These are phyloP conservation scores for Aspergillus spinulosporus DNA, from an alignment of 2,329 filamentous ascomycete species.

Conservation along the genomic window DNA sequence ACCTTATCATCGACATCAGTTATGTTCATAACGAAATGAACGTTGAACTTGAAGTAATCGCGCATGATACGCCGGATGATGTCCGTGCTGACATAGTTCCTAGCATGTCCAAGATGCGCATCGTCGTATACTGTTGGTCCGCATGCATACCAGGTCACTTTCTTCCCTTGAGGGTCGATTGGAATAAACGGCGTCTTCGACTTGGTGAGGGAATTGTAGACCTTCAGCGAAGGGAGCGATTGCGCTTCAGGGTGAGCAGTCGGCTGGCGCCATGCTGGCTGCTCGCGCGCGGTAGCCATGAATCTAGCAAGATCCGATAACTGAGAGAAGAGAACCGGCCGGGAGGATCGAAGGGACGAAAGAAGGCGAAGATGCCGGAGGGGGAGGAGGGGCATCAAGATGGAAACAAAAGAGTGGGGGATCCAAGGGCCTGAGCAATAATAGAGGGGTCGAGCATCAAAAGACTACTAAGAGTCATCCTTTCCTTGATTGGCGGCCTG, in stretches of 20 bases:
- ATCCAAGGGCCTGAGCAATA: constrained; percentile 12
- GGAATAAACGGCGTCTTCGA: constrained; percentile 73
- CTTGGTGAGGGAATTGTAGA: constrained; percentile 79
- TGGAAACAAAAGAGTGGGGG: constrained; percentile 20
- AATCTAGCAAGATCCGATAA: constrained; percentile 23
- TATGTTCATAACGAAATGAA: constrained; percentile 91
- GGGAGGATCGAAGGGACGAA: constrained; percentile 14
- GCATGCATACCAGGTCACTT: constrained; percentile 85
- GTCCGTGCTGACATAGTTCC: constrained; percentile 89
- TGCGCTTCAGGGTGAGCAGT: constrained; percentile 31
- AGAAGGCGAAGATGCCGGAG: constrained; percentile 16
- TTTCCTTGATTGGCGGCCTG: constrained; percentile 11
- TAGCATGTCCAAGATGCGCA: constrained; percentile 77
- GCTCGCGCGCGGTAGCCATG: constrained; percentile 40
- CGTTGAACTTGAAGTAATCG: constrained; percentile 79
- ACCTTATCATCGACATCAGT: constrained; percentile 80
- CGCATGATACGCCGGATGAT: constrained; percentile 79
- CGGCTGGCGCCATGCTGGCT: constrained; percentile 49
- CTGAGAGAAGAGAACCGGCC: constrained; percentile 12
- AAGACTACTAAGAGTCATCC: not conserved
- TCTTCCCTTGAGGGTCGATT: constrained; percentile 64
- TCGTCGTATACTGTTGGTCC: constrained; percentile 85
- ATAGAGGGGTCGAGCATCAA: constrained; percentile 15
- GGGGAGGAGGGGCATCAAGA: constrained; percentile 30
- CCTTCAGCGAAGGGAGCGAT: constrained; percentile 60